A percentile compares a stretch with the other conserved stretches of the same genome.
Conservation (phyloP, 345 rosid genomes). For the Euphorbia peplus region DNA sequence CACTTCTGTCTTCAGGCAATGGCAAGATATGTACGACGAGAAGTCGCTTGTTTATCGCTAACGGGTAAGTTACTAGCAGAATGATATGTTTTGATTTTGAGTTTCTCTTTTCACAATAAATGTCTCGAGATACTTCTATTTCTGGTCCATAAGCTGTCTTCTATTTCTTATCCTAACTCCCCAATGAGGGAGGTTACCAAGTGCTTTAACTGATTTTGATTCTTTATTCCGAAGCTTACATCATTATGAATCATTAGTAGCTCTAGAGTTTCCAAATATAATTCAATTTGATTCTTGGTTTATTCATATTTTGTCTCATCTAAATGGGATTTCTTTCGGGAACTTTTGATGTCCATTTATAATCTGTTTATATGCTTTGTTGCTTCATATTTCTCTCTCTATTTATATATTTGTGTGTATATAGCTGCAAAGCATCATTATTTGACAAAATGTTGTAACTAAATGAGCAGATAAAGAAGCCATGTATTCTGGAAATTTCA, state of each 20-base stretch:
- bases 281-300: no score
- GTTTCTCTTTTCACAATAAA: not conserved
- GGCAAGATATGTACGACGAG: constrained; percentile 84
- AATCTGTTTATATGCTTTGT: no score
- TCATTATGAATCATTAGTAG: no score
- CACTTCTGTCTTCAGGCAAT: constrained; percentile 61
- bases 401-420: not conserved
- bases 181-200: no score
- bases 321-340: no score
- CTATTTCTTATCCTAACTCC: not conserved
- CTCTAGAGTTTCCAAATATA: no score
- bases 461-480: constrained; percentile 72
- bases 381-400: no score
- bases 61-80: constrained; percentile 47
- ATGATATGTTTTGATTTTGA: constrained; percentile 7
- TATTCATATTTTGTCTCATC: no score
- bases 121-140: not conserved
- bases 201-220: no score
- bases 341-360: no score
- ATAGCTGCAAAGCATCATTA: not conserved
- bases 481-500: constrained; percentile 84
- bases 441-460: constrained; percentile 17
- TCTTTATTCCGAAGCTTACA: no score
- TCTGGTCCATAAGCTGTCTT: not conserved
- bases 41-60: constrained; percentile 70